A percentile compares a stretch with the other conserved stretches of the same genome.
phyloP scores from a whole-genome alignment of 106 monocot genomes.

The Gastrodia elata region DNA sequence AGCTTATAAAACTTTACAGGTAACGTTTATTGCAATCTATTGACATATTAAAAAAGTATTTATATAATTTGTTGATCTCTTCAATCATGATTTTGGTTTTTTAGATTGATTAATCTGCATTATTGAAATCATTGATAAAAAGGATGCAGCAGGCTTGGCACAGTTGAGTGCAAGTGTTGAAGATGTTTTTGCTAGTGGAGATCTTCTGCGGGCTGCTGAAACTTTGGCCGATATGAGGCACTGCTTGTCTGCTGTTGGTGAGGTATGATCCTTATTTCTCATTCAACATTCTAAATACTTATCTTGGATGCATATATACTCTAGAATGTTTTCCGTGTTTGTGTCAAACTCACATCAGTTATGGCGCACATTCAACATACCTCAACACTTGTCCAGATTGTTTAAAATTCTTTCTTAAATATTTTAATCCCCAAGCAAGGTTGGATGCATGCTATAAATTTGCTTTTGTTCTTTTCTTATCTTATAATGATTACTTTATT shows the following conservation, averaged over 20 bases:
- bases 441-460: too few relatives aligned
- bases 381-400: too few relatives aligned
- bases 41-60: background rate
- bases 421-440: too few relatives aligned
- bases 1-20: slow-evolving; percentile 91
- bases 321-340: too few relatives aligned
- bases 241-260: slow-evolving; percentile 95
- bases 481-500: too few relatives aligned
- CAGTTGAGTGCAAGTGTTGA: slow-evolving; percentile 95
- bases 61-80: background rate
- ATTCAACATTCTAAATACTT: background rate
- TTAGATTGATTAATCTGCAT: background rate
- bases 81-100: background rate
- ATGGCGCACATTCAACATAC: too few relatives aligned
- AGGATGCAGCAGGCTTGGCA: slow-evolving; percentile 96
- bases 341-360: too few relatives aligned
- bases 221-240: slow-evolving; percentile 96
- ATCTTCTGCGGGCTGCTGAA: slow-evolving; percentile 95
- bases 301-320: background rate
- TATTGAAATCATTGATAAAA: slow-evolving; percentile 5
- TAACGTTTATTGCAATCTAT: slow-evolving; percentile 12
- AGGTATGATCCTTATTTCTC: slow-evolving; percentile 29
- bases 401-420: too few relatives aligned
- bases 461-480: too few relatives aligned
- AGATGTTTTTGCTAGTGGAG: slow-evolving; percentile 98